A percentile compares a stretch with the other conserved stretches of the same genome.
Conservation (phyloP, 2,329 filamentous ascomycete genomes). For the Penicillium sp. region DNA sequence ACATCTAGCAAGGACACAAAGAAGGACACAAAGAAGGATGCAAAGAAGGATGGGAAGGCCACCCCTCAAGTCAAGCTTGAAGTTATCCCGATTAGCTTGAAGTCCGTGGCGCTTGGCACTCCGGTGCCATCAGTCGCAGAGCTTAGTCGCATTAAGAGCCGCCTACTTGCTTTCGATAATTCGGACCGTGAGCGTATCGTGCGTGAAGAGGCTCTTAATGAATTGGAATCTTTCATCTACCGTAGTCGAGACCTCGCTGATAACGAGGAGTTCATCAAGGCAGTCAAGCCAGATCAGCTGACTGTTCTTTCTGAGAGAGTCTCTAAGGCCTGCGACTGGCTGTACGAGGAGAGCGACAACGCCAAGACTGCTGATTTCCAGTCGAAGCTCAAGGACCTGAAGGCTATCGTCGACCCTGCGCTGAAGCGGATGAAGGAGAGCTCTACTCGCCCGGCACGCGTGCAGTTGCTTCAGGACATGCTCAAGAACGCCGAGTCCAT, state of each 20-base stretch:
- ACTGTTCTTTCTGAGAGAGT: slow-evolving; percentile 65
- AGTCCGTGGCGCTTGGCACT: slow-evolving; percentile 47
- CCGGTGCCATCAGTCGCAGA: slow-evolving; percentile 36
- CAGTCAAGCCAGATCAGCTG: slow-evolving; percentile 68
- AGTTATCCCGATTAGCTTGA: slow-evolving; percentile 52
- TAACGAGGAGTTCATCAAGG: slow-evolving; percentile 68
- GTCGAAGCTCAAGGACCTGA: slow-evolving; percentile 71
- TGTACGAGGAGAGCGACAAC: slow-evolving; percentile 79
- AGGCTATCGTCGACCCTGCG: slow-evolving; percentile 74
- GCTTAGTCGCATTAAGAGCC: slow-evolving; percentile 59
- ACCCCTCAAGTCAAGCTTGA: slow-evolving; percentile 49
- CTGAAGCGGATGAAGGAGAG: slow-evolving; percentile 72
- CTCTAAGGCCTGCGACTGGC: slow-evolving; percentile 76
- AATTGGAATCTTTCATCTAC: slow-evolving; percentile 92
- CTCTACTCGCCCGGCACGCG: slow-evolving; percentile 65
- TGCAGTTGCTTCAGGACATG: slow-evolving; percentile 66
- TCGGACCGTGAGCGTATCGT: slow-evolving; percentile 75
- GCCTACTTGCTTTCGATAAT: slow-evolving; percentile 77
- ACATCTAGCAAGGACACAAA: slow-evolving; percentile 45
- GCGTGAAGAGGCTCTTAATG: slow-evolving; percentile 85
- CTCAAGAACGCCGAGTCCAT: slow-evolving; percentile 71
- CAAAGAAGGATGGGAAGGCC: slow-evolving; percentile 43
- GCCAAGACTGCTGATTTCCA: slow-evolving; percentile 73
- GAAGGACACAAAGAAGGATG: slow-evolving; percentile 28
- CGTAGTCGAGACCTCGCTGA: slow-evolving; percentile 78